Conservation (phyloP, 2,329 filamentous ascomycete genomes). For the Colletotrichum agaves region DNA sequence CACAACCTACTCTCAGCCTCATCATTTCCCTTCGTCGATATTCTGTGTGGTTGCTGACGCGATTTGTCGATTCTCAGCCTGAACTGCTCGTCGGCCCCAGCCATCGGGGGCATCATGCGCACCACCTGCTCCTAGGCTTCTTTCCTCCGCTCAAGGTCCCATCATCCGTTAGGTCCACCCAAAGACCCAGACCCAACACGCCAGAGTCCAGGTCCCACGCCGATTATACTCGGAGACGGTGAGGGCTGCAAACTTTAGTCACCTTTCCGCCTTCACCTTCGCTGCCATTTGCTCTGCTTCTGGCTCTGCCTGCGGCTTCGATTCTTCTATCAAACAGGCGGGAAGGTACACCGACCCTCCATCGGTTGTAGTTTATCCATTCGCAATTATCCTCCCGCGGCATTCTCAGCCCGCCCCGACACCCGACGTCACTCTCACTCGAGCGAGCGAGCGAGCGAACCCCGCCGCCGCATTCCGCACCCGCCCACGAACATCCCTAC, state of each 20-base stretch:
- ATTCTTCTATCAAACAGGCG: background rate
- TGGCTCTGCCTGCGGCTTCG: background rate
- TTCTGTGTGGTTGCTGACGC: conserved; percentile 1
- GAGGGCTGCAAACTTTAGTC: conserved; percentile 15
- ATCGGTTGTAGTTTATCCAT: background rate
- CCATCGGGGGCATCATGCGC: conserved; percentile 25
- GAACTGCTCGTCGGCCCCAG: conserved; percentile 5
- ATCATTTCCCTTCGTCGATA: background rate
- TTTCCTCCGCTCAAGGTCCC: conserved; percentile 21
- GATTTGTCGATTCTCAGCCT: conserved; percentile 1
- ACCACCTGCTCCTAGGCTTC: conserved; percentile 20
- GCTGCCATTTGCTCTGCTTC: background rate
- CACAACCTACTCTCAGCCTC: conserved; percentile 17
- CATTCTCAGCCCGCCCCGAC: background rate
- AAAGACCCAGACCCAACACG: background rate
- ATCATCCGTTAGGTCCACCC: conserved; percentile 12
- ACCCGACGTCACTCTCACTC: background rate
- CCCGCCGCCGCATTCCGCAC: conserved; percentile 2
- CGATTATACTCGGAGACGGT: conserved; percentile 11
- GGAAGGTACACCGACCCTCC: background rate
- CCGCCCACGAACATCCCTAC: background rate
- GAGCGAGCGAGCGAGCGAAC: background rate
- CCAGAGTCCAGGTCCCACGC: background rate
- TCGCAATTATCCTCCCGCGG: background rate
- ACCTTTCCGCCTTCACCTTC: background rate